phyloP scores from a whole-genome alignment of 176 grass and related monocot genomes.

The Saccharum officinarum region DNA sequence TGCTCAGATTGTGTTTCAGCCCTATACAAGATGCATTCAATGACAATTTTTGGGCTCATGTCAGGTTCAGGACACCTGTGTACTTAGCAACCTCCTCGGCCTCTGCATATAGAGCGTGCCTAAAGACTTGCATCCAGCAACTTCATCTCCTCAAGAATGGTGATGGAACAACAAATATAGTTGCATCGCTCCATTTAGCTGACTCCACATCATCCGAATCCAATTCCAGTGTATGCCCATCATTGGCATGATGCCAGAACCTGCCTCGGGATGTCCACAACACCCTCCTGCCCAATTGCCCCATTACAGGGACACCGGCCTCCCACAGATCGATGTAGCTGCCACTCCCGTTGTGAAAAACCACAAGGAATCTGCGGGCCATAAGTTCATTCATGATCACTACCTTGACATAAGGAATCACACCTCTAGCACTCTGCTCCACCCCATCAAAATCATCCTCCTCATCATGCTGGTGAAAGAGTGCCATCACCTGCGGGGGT shows the following conservation, averaged over 20 bases:
- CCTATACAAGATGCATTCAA: not conserved
- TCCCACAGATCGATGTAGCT: not conserved
- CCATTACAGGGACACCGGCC: not conserved
- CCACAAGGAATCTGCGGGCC: not conserved
- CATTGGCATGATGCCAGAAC: not conserved
- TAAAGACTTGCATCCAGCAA: rapidly evolving
- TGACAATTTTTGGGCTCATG: not conserved
- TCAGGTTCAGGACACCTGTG: not conserved
- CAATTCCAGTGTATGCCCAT: not conserved
- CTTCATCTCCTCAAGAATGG: too few species aligned
- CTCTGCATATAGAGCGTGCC: not conserved
- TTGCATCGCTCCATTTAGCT: not conserved
- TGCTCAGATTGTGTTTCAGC: rapidly evolving
- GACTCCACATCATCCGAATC: not conserved
- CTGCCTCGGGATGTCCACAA: not conserved
- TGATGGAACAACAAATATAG: not conserved
- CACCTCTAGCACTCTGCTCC: not conserved
- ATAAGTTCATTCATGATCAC: not conserved
- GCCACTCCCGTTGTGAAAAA: not conserved
- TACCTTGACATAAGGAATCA: not conserved
- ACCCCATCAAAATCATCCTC: not conserved
- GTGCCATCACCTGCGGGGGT: not conserved
- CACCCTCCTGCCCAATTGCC: not conserved
- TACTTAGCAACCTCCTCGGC: not conserved
- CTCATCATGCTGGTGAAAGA: not conserved